Conservation (phyloP, 140 eudicot species). For the Senecio squalidus region DNA sequence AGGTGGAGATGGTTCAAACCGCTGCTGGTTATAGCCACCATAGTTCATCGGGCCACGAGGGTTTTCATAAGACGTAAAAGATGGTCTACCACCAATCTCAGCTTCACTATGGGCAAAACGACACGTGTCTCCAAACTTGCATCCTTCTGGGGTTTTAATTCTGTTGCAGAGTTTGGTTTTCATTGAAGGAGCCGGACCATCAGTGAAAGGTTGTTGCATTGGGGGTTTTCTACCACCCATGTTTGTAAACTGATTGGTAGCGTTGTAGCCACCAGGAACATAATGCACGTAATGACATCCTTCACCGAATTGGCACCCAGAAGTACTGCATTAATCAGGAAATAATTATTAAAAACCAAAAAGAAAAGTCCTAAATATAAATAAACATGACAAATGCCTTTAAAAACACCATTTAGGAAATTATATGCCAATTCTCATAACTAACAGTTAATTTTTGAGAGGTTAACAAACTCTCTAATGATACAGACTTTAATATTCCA, state of each 20-base stretch:
- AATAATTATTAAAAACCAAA: slow-evolving; percentile 7
- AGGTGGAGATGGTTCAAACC: slow-evolving; percentile 39
- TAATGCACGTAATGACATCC: slow-evolving; percentile 71
- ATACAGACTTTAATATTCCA: too few relatives aligned
- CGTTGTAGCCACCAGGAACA: slow-evolving; percentile 66
- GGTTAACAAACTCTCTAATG: too few relatives aligned
- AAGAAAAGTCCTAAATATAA: not conserved
- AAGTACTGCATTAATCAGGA: slow-evolving; percentile 46
- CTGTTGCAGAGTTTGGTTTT: slow-evolving; percentile 61
- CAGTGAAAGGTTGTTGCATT: slow-evolving; percentile 37
- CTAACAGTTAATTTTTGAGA: too few relatives aligned
- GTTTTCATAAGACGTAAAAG: slow-evolving; percentile 34
- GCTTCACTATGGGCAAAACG: slow-evolving; percentile 62
- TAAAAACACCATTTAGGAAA: too few relatives aligned
- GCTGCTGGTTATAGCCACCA: slow-evolving; percentile 23
- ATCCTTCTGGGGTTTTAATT: slow-evolving; percentile 64
- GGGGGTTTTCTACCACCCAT: slow-evolving; percentile 45
- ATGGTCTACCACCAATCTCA: slow-evolving; percentile 48
- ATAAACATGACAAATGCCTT: not conserved
- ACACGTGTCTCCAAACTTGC: slow-evolving; percentile 72
- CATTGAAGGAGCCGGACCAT: slow-evolving; percentile 31
- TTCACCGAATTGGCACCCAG: slow-evolving; percentile 82
- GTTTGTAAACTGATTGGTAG: slow-evolving; percentile 42
- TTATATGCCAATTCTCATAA: too few relatives aligned
- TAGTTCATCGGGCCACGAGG: slow-evolving; percentile 38